These are phyloP conservation scores for Triticum monococcum DNA, from an alignment of 176 grass and related monocot species.

Conservation along the genomic window DNA sequence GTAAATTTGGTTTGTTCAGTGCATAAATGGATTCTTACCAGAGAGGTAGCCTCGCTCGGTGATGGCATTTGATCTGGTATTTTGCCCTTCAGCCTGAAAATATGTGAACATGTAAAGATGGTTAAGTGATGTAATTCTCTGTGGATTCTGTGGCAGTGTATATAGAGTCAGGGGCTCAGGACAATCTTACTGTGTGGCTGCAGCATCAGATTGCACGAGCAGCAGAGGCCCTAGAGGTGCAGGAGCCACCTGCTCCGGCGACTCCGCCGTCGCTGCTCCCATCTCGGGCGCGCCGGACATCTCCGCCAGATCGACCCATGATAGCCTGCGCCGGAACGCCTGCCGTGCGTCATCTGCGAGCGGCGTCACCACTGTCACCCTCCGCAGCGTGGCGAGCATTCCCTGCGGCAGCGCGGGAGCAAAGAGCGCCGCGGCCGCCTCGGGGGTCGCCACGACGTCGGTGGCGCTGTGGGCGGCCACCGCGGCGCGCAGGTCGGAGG, in stretches of 20 bases:
- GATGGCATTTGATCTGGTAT: slow-evolving; percentile 16
- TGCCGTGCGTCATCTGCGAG: not conserved
- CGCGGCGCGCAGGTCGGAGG: not conserved
- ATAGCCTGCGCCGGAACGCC: slow-evolving; percentile 27
- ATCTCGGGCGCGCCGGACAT: not conserved
- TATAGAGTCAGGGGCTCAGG: not conserved
- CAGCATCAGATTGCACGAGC: slow-evolving; percentile 18
- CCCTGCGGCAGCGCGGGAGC: not conserved
- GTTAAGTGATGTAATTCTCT: not conserved
- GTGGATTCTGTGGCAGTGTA: not conserved
- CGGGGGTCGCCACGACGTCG: slow-evolving; percentile 31
- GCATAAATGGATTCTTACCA: slow-evolving; percentile 23
- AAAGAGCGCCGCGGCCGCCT: not conserved
- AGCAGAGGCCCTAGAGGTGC: slow-evolving; percentile 17
- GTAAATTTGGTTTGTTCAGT: not conserved
- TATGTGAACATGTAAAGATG: not conserved
- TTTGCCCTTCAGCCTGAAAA: slow-evolving; percentile 22
- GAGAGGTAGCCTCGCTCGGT: not conserved
- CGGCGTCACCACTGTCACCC: slow-evolving; percentile 12
- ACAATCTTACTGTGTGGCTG: slow-evolving; percentile 29
- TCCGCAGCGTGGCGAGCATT: slow-evolving; percentile 26
- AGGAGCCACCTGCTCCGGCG: not conserved
- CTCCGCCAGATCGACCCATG: slow-evolving; percentile 29
- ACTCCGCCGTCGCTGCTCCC: not conserved
- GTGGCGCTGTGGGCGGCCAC: slow-evolving; percentile 32